Base-by-base conservation (phyloP, 495 filamentous ascomycete genomes). In the Xylaria venustula region DNA sequence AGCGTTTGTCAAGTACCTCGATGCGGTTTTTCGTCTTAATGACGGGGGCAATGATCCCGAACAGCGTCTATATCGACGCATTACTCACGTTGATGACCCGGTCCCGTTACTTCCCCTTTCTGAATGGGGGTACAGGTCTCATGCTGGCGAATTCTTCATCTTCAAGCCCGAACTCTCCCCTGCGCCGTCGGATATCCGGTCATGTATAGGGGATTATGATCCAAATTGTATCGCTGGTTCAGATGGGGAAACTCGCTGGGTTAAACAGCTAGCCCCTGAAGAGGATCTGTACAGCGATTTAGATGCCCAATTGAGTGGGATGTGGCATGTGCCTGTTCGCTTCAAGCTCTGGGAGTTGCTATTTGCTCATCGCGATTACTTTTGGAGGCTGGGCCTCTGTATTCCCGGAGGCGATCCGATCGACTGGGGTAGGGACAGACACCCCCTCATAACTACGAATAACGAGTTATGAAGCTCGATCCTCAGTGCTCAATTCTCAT, bases 321-420 rank as follows among this genome's bases (percentile, higher is more conserved):
- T 62, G 25, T 67, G 67, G 67, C 70, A 69, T 62, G 74, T 92
- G 19, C 89, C 90, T 15, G 71, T 81, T 9, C 75, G 85, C 46
- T 87, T 87, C 64, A 87, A 87, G 69, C 80, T 93, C 9, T 94
- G 95, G 90, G 85, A 96, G 76, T 76, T 96, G n/a, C 89, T 97
- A 71, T 92, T 92, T 77, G 88, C 93, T 15, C 94, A 98, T 77
- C 80, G 94, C 54, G 94, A 98, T 74, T 98, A 98, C 69, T 98
- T 98, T 71, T 94, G 92, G 89, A 76, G 94, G 32, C 67, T 98
- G 60, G 94, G 94, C 0, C 75, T 98, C 44, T 98, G 94, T 76
- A 78, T 97, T 5, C 93, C 93, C 2, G 89, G 89, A 4, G 90
- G 90, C 1, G 91, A 92, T 74, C 87, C 87, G 3, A 72, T 76